Evolutionary conservation across 192 early-diverging fungal genomes (phyloP), one percentile per base, ranked within the genome.

Genomic region (Geosiphon pyriformis): DNA sequence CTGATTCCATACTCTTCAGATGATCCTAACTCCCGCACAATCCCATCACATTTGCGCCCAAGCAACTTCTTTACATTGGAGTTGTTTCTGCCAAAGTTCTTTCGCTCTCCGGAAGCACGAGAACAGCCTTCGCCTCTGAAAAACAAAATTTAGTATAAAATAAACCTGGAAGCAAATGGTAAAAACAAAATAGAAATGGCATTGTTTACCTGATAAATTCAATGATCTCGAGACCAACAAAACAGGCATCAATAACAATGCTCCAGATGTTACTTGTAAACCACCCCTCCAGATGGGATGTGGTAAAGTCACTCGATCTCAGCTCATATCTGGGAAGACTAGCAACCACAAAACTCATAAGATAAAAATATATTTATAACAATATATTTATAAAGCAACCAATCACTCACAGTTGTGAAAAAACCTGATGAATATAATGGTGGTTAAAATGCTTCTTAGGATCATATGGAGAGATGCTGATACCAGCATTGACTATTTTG

Each of bases 361-460:
- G 42, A 46, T 46, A 46, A 46, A 46, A 46, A 17, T 46, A 46
- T 17, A n/a, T n/a, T n/a, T n/a, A n/a, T 17, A 30, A 59, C 32
- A 30, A 59, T 30, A 59, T 59, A 1, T 22, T 34, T n/a, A 0
- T 20, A 26, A 10, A 59, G 20, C 29, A 30, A 59, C 1, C 22
- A 1, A 30, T 46, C 17, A 46, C 17, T 46, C 42, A 46, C 0
- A 59, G 29, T 59, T 59, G 58, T 59, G 58, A 20, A 1, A 59
- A 59, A 26, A 1, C 58, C 1, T 1, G 58, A 59, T 59, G 58
- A 59, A 59, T 30, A 1, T 59, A 59, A 59, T 59, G 1, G 32
- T 59, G 32, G 58, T 59, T 59, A 30, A 59, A 59, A 59, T 59
- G 58, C 29, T 1, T 59, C 32, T 59, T 59, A 59, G 58, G 58